Evolutionary conservation across 2,329 filamentous ascomycete genomes (phyloP), one percentile per base, ranked within the genome.

Genomic region (Colletotrichum salicis): DNA sequence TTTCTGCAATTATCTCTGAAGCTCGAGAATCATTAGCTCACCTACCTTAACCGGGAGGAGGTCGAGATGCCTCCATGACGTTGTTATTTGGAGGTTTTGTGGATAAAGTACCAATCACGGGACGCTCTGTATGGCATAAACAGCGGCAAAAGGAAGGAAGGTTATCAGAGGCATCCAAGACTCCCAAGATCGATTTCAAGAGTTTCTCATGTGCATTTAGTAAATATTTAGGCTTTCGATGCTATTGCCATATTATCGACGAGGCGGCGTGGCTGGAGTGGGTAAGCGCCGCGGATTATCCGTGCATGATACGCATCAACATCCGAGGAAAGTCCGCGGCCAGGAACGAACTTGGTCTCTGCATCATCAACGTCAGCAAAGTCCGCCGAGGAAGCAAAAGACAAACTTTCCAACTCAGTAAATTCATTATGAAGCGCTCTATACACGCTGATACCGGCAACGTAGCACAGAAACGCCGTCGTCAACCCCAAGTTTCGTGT

Each of bases 401-500:
- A 55, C 3, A 8, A 2, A 10, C 31, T 45, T 15, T 6, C 15
- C 29, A 11, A 19, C 35, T 13, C 29, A n/a, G 12, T 6, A 3
- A n/a, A 15, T 1, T 1, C 1, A 48, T 55, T 1, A 72, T 73
- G 71, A 73, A 71, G 71, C 71, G 71, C 2, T 33, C 54, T 15
- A 58, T 63, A 33, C 15, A 22, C 1, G 41, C 37, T 19, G 22
- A 57, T 5, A 7, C 57, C 7, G 33, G 37, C 1, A 24, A 37
- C 2, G 7, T 58, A 0, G 27, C n/a, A 7, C 37, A 45, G 41
- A 70, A 63, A 10, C 62, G 54, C 2, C 76, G 71, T 8, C 75
- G 79, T 19, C 79, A 80, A 56, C 77, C 78, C 8, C 78, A 79
- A 48, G 75, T 73, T 29, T 79, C 79, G n/a, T 81, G 79, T 67